Conservation (phyloP, 805 yeast species). For the Teunomyces kruisii region DNA sequence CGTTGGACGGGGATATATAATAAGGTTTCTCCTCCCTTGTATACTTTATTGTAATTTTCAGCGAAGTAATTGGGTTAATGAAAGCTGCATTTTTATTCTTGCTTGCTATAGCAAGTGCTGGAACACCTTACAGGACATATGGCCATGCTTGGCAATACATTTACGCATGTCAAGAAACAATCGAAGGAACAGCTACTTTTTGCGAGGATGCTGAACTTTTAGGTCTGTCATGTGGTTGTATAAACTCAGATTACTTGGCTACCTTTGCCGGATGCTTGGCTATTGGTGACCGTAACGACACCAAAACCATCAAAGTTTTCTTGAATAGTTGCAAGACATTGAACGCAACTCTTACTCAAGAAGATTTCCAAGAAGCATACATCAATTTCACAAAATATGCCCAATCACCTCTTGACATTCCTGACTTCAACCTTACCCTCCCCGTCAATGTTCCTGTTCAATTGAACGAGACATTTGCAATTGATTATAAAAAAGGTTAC, state of each 20-base stretch:
- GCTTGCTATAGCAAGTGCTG: not conserved
- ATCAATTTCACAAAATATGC: not conserved
- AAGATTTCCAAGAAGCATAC: constrained; percentile 9
- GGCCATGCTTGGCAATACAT: not conserved
- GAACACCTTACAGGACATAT: not conserved
- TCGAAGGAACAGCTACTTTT: constrained; percentile 6
- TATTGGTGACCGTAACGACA: not conserved
- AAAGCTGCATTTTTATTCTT: not conserved
- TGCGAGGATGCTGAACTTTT: constrained; percentile 1
- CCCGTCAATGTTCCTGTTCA: constrained; percentile 18
- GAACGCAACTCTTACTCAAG: constrained; percentile 18
- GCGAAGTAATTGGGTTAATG: not conserved
- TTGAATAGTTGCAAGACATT: not conserved
- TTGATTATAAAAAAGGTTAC: constrained; percentile 12
- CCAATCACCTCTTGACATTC: not conserved
- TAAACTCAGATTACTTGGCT: constrained; percentile 26
- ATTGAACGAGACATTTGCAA: constrained; percentile 13
- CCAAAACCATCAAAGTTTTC: not conserved
- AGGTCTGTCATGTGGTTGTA: constrained; percentile 20
- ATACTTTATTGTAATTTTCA: no score
- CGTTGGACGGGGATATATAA: no score
- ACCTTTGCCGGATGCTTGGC: constrained; percentile 30
- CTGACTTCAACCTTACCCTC: not conserved
- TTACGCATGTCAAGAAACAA: not conserved
- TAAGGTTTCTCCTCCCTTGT: no score